These are phyloP conservation scores for Sarcodon aspratus DNA, from an alignment of 768 basidiomycete species.

Conservation along the genomic window DNA sequence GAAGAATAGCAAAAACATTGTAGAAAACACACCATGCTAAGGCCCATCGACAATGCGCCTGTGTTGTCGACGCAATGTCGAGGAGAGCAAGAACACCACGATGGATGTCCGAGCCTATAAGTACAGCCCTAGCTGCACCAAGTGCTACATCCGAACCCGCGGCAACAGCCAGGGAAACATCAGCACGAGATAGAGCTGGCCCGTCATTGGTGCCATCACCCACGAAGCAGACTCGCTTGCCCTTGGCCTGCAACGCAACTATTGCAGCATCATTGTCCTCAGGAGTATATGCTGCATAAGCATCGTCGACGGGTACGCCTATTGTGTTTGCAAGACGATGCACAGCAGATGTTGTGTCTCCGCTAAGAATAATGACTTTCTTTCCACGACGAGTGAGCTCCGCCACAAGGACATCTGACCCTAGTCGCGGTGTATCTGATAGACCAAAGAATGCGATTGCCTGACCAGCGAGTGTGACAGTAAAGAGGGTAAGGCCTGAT, in stretches of 20 bases:
- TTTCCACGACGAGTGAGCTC: conserved; percentile 25
- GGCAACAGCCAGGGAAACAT: conserved; percentile 28
- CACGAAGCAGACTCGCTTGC: too few relatives aligned
- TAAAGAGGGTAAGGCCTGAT: conserved; percentile 31
- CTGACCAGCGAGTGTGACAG: conserved; percentile 18
- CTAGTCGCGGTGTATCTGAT: conserved; percentile 33
- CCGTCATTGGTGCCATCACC: conserved; percentile 50
- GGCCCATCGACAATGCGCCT: conserved; percentile 21
- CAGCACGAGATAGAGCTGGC: conserved; percentile 37
- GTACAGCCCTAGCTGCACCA: conserved; percentile 29
- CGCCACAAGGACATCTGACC: conserved; percentile 29
- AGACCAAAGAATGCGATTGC: conserved; percentile 27
- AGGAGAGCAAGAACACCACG: conserved; percentile 14
- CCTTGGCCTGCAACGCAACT: too few relatives aligned
- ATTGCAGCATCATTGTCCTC: too few relatives aligned
- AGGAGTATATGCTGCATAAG: background rate
- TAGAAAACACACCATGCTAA: conserved; percentile 29
- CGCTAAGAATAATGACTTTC: conserved; percentile 36
- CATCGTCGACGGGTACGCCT: too few relatives aligned
- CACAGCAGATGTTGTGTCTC: conserved; percentile 36
- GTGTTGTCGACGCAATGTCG: background rate
- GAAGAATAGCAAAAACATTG: conserved; percentile 33
- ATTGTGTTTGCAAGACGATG: too few relatives aligned
- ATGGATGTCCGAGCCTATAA: conserved; percentile 15
- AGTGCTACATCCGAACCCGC: conserved; percentile 27